These are phyloP conservation scores for Selaginella tamariscina DNA, from an alignment of 75 land plant species.

Conservation along the genomic window DNA sequence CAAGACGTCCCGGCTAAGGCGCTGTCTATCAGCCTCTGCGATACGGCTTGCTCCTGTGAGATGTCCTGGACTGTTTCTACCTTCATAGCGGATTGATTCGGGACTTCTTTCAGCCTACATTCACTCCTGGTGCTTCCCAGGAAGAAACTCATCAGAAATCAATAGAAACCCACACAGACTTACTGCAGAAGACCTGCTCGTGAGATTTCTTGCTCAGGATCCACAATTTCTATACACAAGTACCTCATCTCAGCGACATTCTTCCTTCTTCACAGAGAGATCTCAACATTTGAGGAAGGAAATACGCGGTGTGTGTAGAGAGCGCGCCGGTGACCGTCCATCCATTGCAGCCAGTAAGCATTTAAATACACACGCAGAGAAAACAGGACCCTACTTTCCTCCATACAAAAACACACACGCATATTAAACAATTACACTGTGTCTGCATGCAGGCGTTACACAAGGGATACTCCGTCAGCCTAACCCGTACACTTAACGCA, in stretches of 20 bases:
- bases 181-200: too few species aligned
- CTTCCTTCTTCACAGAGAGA: background rate
- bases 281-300: background rate
- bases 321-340: background rate
- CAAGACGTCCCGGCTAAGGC: constrained; percentile 29
- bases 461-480: too few species aligned
- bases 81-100: background rate
- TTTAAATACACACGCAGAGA: background rate
- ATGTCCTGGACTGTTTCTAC: background rate
- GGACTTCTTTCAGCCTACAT: too few species aligned
- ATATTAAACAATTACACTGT: background rate
- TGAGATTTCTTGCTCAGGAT: too few species aligned
- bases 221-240: background rate
- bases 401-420: background rate
- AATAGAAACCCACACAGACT: too few species aligned
- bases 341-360: background rate
- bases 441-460: background rate
- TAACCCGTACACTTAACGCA: background rate
- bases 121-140: too few species aligned
- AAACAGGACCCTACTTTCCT: background rate
- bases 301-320: background rate
- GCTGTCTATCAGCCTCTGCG: constrained; percentile 62
- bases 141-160: background rate
- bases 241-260: background rate
- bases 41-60: constrained; percentile 25